Evolutionary conservation across 805 yeast species (phyloP).

Genomic region (Hanseniaspora jakobsenii): DNA sequence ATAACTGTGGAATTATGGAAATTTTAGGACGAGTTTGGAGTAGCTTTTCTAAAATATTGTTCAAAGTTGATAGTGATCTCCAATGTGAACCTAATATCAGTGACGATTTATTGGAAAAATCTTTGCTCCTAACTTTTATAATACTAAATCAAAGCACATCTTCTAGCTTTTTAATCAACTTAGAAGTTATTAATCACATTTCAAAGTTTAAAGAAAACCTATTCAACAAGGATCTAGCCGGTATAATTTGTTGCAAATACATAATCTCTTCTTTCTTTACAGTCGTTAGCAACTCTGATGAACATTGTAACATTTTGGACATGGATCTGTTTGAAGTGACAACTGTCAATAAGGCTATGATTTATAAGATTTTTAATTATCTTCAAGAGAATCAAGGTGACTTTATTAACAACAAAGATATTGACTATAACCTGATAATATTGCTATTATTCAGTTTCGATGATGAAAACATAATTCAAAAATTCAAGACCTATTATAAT

Average conservation of each 20-base stretch:
- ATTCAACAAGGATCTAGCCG: neutral
- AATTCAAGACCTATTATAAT: neutral
- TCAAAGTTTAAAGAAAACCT: neutral
- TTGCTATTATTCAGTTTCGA: neutral
- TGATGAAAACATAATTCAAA: neutral
- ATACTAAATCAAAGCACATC: neutral
- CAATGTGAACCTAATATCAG: too few relatives aligned
- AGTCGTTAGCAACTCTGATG: conserved; percentile 5
- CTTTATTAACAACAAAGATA: neutral
- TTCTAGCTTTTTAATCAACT: neutral
- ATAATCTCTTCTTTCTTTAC: neutral
- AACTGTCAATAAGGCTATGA: neutral
- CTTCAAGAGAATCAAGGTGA: neutral
- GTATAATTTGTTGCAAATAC: neutral
- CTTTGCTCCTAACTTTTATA: neutral
- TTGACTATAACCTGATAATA: neutral
- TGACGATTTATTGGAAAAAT: neutral
- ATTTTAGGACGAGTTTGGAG: neutral
- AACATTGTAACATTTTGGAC: neutral
- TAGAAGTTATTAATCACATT: neutral
- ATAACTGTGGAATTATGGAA: neutral
- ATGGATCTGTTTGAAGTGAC: conserved; percentile 11
- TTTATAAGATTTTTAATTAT: conserved; percentile 3
- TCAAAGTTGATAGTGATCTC: neutral
- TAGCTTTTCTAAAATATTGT: neutral